Conservation (phyloP, 306 rosid species). For the Vigna trinervia region DNA sequence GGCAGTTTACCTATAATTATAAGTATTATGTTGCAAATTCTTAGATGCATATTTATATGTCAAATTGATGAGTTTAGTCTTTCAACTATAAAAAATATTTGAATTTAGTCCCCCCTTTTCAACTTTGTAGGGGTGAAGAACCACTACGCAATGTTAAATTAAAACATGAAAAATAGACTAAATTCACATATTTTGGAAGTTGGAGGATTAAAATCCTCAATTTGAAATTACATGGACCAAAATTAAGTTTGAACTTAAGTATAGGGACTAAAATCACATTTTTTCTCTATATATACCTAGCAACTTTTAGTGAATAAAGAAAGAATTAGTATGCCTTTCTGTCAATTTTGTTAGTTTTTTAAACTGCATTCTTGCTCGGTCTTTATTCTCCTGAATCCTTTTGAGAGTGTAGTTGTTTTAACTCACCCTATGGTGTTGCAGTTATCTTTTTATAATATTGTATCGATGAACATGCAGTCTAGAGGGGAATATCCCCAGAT, state of each 20-base stretch:
- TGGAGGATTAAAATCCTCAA: background rate
- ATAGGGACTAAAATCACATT: no score
- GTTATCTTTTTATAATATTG: background rate
- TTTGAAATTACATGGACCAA: background rate
- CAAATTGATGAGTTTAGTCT: background rate
- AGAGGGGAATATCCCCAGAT: slow-evolving; percentile 17
- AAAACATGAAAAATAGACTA: background rate
- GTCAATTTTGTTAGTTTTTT: background rate
- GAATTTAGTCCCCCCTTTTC: background rate
- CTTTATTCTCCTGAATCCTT: slow-evolving; percentile 13
- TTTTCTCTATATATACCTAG: background rate
- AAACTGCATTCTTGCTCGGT: background rate
- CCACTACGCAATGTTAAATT: no score
- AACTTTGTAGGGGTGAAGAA: background rate
- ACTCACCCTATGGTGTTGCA: slow-evolving; percentile 11
- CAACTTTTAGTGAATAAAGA: background rate
- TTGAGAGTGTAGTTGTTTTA: background rate
- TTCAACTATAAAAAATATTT: no score
- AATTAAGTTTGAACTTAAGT: background rate
- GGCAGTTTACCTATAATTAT: slow-evolving; percentile 3
- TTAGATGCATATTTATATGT: background rate
- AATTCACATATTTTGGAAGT: background rate
- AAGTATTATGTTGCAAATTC: background rate
- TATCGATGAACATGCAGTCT: slow-evolving; percentile 17
- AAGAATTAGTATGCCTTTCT: background rate